Base-by-base conservation (phyloP, 2,329 filamentous ascomycete genomes). In the Colletotrichum eremochloae region DNA sequence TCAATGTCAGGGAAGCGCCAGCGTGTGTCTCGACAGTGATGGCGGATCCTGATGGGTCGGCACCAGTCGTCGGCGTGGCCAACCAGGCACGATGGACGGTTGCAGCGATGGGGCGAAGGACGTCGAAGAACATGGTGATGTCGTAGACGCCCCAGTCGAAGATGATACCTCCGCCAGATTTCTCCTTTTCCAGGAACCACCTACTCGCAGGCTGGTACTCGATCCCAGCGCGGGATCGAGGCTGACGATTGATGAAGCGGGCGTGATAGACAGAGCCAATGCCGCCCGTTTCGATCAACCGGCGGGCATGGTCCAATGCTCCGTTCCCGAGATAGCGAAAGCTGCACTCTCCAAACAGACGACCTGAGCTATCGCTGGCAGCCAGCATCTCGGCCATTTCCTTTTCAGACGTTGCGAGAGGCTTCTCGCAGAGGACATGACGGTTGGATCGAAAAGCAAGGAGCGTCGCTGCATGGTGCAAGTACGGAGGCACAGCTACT, bases 341-440 rank as follows among this genome's bases (percentile, higher is more conserved):
- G 44, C 44, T 46, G 20, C 44, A 46, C 18, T 46, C 44, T 1
- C 44, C 44, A n/a, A 46, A 46, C 2, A 11, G 8, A 20, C 44
- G 44, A 2, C 44, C 20, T 8, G 44, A 46, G 20, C 7, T 1
- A 12, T 31, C 24, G 9, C 58, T 55, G 9, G 67, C 67, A 2
- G 62, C 67, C 31, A 70, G 31, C 62, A 70, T 57, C 40, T 67
- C 63, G 18, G 42, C 52, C 62, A 66, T 46, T 24, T 70, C 67
- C 44, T 5, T 38, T 18, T 48, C 33, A 14, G 36, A 46, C 18
- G 36, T 57, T 18, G 67, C 62, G 50, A 70, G 38, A 20, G 67
- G 67, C 63, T 70, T 70, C 38, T 70, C 67, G 36, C 67, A 70
- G 29, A 70, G 55, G 24, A 70, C 67, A 3, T 70, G 67, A 8